Conservation (phyloP, 441 rosid genomes). For the Corymbia citriodora region DNA sequence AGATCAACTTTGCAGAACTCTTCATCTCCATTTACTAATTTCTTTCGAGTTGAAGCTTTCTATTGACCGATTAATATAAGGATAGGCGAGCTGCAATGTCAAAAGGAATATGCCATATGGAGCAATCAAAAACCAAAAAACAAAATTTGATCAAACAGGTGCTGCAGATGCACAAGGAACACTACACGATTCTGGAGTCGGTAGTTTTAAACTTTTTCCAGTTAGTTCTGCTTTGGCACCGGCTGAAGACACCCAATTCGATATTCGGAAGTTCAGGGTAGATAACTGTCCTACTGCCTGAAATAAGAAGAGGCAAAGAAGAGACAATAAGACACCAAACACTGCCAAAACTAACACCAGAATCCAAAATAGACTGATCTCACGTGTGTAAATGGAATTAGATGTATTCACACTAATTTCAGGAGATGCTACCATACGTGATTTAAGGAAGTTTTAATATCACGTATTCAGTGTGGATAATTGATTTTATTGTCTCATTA, state of each 20-base stretch:
- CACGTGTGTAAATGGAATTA: too few relatives aligned
- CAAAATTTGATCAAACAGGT: neutral
- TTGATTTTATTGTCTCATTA: too few relatives aligned
- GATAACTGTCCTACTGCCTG: slow-evolving; percentile 46
- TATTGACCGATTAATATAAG: neutral
- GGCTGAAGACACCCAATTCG: slow-evolving; percentile 51
- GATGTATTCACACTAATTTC: neutral
- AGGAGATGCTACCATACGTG: neutral
- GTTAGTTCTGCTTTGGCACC: slow-evolving; percentile 59
- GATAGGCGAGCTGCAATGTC: neutral
- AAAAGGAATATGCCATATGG: neutral
- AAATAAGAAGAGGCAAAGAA: neutral
- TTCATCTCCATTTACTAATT: neutral
- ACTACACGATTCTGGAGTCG: slow-evolving; percentile 50
- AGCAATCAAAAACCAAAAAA: neutral
- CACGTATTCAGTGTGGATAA: too few relatives aligned
- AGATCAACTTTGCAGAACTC: neutral
- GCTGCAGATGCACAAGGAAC: neutral
- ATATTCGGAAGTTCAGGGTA: slow-evolving; percentile 68
- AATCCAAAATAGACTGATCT: neutral
- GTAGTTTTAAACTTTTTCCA: slow-evolving; percentile 33
- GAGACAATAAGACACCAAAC: neutral
- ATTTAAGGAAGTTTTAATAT: neutral
- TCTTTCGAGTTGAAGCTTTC: neutral
- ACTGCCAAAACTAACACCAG: neutral